Conservation (phyloP, 1,139 yeast genomes). For the Candida albicans region DNA sequence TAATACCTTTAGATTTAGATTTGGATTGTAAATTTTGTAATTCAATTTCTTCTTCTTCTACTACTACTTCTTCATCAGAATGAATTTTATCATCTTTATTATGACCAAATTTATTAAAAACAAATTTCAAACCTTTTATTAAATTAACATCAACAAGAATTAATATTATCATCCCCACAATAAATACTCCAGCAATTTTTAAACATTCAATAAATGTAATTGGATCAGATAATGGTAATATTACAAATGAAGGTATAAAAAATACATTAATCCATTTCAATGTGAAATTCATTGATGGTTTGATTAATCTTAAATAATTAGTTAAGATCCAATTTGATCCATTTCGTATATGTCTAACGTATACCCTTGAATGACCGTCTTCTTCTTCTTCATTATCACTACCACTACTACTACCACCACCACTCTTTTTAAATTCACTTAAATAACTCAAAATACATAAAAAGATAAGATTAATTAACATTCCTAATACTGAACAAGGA, state of each 20-base stretch:
- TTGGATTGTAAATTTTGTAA: too few relatives aligned
- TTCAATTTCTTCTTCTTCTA: constrained; percentile 13
- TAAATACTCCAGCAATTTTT: constrained; percentile 72
- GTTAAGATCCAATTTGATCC: constrained; percentile 33
- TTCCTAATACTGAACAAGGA: constrained; percentile 76
- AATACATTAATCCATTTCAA: constrained; percentile 77
- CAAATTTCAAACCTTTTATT: constrained; percentile 31
- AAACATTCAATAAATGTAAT: constrained; percentile 68
- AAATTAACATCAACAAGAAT: constrained; percentile 45
- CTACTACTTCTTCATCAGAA: constrained; percentile 20
- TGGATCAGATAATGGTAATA: constrained; percentile 63
- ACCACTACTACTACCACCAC: too few relatives aligned
- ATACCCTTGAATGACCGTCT: too few relatives aligned
- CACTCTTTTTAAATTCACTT: constrained; percentile 14
- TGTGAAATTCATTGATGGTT: constrained; percentile 68
- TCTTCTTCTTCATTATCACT: too few relatives aligned
- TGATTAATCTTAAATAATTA: constrained; percentile 47
- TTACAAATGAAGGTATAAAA: constrained; percentile 75
- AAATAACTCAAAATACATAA: constrained; percentile 38
- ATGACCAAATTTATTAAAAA: constrained; percentile 21
- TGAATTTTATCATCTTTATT: constrained; percentile 14
- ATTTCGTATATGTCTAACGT: constrained; percentile 25
- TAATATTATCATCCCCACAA: constrained; percentile 59
- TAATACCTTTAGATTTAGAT: constrained; percentile 13
- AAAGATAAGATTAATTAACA: constrained; percentile 59